Evolutionary conservation across 2,329 filamentous ascomycete genomes (phyloP), one percentile per base, ranked within the genome.

Genomic region (Rhinocladiella mackenziei): DNA sequence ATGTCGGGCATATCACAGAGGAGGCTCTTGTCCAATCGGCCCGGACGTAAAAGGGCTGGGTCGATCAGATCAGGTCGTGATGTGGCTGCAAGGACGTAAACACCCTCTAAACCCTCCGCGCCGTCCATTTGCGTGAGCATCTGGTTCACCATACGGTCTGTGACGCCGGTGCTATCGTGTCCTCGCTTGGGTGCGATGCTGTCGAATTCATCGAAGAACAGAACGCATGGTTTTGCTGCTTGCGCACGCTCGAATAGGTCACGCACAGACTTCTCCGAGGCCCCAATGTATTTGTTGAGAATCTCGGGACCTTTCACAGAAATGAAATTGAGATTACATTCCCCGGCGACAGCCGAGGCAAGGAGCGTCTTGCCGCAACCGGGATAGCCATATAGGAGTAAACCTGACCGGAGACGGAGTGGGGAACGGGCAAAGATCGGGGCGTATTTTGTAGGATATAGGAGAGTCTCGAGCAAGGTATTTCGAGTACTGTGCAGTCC

Each of bases 181-280:
- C 92, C 92, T 68, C 92, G 80, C 67, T 97, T 98, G 2, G 92
- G 92, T 0, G 94, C 94, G 53, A 98, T 97, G 28, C 86, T 89
- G 68, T 98, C 92, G 61, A 98, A 98, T 64, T 98, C 92, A 61
- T 98, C 92, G 61, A 98, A 98, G 74, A 98, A 98, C 6, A 98
- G 74, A 3, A 98, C 86, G 58, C 92, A 97, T 0, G 94, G 94
- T 48, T 84, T 81, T 3, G 92, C 92, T 2, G 92, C 91, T 60
- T 84, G 82, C 0, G 92, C 92, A 30, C 92, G 80, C 62, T 95
- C 91, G 60, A 98, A 98, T 1, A 98, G 74, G 63, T 98, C 92
- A 30, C 94, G 82, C 5, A 98, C 89, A 49, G 83, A 89, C 73
- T 98, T 98, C 61, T 98, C 92, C 19, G 86, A 94, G 1, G 92